Evolutionary conservation across 192 early-diverging fungal species (phyloP), one percentile per base, ranked within the genome.

Genomic region (Backusella australiensis): DNA sequence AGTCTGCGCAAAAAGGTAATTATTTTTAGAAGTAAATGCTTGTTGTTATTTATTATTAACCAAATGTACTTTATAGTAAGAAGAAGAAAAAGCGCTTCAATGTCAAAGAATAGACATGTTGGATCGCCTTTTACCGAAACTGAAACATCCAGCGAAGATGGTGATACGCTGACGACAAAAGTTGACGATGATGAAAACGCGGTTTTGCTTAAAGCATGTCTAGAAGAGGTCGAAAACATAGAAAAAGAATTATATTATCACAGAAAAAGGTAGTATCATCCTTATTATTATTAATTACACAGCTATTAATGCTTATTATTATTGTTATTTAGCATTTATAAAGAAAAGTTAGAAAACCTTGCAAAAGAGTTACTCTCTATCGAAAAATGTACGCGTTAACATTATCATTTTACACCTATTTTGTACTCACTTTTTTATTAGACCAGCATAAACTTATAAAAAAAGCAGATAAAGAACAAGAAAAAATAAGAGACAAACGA

Each of bases 401-500:
- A 19, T 46, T 19, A 35, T 35, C 3, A 6, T 35, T 36, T 36
- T n/a, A n/a, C 29, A n/a, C 32, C 19, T 6, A 67, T 35, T 68
- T 36, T 68, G 17, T 68, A n/a, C 29, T 68, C 5, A 34, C 29
- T 17, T n/a, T 68, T 1, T 36, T 68, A n/a, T 68, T 41, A 69
- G 68, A 69, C 17, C 34, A 35, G 4, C 36, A 69, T 23, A 69
- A 69, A 69, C 35, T 19, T 38, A 69, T 69, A 41, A 69, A 39
- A 21, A 69, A 69, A 69, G n/a, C 17, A 36, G 26, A 71, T 17
- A 71, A 49, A 71, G 26, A 34, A 49, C 70, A 32, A 71, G 70
- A 21, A 34, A 71, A 36, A 32, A 71, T 46, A 5, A 39, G 42
- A 71, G 67, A 34, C 17, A 68, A 68, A 35, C 34, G 17, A 29